phyloP scores from a whole-genome alignment of 1,139 yeast genomes.

The Blastobotrys persicus region DNA sequence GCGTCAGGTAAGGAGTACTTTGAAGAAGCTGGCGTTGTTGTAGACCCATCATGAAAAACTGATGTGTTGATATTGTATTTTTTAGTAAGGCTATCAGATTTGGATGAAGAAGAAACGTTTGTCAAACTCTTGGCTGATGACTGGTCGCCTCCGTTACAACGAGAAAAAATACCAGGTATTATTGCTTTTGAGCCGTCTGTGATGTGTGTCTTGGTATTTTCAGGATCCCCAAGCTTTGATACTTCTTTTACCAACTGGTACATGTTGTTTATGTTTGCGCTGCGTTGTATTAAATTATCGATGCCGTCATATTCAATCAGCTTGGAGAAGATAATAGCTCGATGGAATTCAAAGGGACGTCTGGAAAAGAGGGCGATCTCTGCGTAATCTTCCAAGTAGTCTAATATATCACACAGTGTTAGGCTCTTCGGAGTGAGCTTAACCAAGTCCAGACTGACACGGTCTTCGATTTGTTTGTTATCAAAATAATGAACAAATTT shows the following conservation, averaged over 20 bases:
- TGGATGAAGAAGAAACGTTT: neutral
- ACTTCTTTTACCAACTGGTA: constrained; percentile 10
- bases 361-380: constrained; percentile 14
- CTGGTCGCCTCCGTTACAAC: neutral
- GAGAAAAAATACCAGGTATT: neutral
- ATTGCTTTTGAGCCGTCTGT: neutral
- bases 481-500: constrained; percentile 11
- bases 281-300: constrained; percentile 1
- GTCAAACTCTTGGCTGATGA: neutral
- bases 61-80: neutral
- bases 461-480: constrained; percentile 10
- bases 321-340: constrained; percentile 12
- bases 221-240: neutral
- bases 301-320: constrained; percentile 3
- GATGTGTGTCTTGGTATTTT: neutral
- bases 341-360: constrained; percentile 12
- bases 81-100: neutral
- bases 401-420: neutral
- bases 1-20: neutral
- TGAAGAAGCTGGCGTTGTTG: constrained; percentile 1
- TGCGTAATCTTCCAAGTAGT: constrained; percentile 12
- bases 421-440: constrained; percentile 7
- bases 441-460: constrained; percentile 12
- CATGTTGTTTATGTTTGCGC: constrained; percentile 7
- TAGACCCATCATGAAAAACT: neutral